Percentiles rank a stretch among this genome's conserved stretches.
phyloP scores from a whole-genome alignment of 306 rosid genomes.

The Gastrolobium bilobum region DNA sequence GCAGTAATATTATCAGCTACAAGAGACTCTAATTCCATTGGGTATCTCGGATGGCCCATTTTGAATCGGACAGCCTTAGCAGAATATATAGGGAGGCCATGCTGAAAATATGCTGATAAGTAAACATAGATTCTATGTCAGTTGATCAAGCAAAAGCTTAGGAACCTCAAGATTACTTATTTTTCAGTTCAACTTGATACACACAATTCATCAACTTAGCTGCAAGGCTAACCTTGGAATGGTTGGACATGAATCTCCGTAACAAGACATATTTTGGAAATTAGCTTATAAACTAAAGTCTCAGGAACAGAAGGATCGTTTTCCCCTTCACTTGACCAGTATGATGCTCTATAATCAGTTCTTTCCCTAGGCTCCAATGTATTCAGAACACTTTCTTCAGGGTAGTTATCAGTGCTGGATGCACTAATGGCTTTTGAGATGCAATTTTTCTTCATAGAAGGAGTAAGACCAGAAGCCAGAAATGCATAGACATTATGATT shows the following conservation, averaged over 20 bases:
- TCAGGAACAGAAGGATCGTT: constrained; percentile 67
- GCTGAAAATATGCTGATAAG: constrained; percentile 70
- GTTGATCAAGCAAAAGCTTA: constrained; percentile 35
- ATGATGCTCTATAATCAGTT: constrained; percentile 50
- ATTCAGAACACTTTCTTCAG: constrained; percentile 60
- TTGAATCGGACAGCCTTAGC: constrained; percentile 70
- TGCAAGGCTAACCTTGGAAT: constrained; percentile 64
- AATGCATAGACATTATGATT: constrained; percentile 61
- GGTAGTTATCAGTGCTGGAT: constrained; percentile 74
- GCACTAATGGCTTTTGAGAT: constrained; percentile 61
- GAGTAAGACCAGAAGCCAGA: constrained; percentile 59
- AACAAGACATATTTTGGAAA: constrained; percentile 62
- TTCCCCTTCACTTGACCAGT: constrained; percentile 83
- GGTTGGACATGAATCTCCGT: constrained; percentile 72
- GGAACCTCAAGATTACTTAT: constrained; percentile 17
- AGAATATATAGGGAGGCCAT: constrained; percentile 66
- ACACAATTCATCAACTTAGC: constrained; percentile 11
- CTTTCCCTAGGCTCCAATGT: constrained; percentile 65
- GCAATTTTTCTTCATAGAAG: constrained; percentile 52
- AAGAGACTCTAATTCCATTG: constrained; percentile 16
- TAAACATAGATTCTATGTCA: constrained; percentile 47
- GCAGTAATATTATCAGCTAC: neutral
- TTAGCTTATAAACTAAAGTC: constrained; percentile 61
- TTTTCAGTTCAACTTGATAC: constrained; percentile 38
- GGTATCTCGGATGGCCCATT: constrained; percentile 56